phyloP scores from a whole-genome alignment of 805 yeast species.

The Metschnikowia kunwiensis region DNA sequence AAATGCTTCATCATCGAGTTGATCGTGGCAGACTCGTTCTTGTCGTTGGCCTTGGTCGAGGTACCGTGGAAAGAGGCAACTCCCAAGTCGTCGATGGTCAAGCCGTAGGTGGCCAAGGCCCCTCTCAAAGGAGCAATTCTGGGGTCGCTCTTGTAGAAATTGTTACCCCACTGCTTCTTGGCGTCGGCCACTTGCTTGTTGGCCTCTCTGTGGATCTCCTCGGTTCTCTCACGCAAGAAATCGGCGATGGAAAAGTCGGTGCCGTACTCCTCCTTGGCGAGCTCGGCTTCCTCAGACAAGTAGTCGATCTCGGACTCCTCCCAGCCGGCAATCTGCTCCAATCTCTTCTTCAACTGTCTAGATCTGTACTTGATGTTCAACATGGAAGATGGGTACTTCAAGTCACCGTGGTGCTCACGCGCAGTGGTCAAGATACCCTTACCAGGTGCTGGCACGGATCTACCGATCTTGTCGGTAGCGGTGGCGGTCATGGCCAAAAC shows the following conservation, averaged over 20 bases:
- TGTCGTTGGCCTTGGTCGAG: constrained; percentile 96
- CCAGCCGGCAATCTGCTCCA: constrained; percentile 77
- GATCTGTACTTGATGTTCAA: constrained; percentile 90
- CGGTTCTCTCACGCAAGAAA: constrained; percentile 78
- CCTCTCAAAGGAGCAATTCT: constrained; percentile 97
- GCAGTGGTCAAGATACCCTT: constrained; percentile 99
- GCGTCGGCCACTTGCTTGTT: constrained; percentile 82
- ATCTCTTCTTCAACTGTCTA: constrained; percentile 82
- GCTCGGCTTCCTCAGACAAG: constrained; percentile 68
- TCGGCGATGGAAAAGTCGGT: constrained; percentile 42
- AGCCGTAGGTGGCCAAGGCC: constrained; percentile 88
- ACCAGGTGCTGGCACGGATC: constrained; percentile 99
- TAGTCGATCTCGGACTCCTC: constrained; percentile 72
- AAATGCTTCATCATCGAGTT: constrained; percentile 90
- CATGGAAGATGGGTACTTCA: constrained; percentile 75
- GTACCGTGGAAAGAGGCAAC: constrained; percentile 99
- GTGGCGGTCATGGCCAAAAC: constrained; percentile 92
- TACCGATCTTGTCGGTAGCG: constrained; percentile 97
- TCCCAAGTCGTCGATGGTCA: constrained; percentile 90
- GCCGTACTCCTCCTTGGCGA: constrained; percentile 50
- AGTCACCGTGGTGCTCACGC: constrained; percentile 80
- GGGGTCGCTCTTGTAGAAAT: constrained; percentile 86
- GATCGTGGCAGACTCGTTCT: constrained; percentile 92
- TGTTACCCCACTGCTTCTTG: constrained; percentile 91
- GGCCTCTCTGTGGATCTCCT: constrained; percentile 83